Base-by-base conservation (phyloP, 2,329 filamentous ascomycete genomes). In the Pseudogymnoascus destructans region DNA sequence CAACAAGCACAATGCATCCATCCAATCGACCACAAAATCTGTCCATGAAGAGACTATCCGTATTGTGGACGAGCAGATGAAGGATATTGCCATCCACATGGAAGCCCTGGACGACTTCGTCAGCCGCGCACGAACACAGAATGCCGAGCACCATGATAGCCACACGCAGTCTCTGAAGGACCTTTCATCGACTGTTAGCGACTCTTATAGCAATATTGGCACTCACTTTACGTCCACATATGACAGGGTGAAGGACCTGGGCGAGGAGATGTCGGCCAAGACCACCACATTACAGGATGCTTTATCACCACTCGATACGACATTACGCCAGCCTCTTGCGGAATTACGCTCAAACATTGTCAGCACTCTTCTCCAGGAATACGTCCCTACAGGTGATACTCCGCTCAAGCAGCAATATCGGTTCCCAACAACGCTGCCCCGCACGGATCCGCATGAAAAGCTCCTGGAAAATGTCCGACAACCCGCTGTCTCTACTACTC, bases 101-200 rank as follows among this genome's bases (percentile, higher is more conserved):
- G 81, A 84, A 59, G 87, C 89, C 1, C 79, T 98, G 6, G 92
- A 97, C 66, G 88, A 92, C 63, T 95, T 96, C 65, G 89, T 97
- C 36, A 79, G 85, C 30, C 84, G 87, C 30, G 90, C 95, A 55
- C 82, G 85, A 61, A 81, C 80, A 1, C 86, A 95, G 66, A 97
- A 95, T 69, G 81, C 85, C 27, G 76, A 77, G 15, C 89, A 95
- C 67, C 85, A 93, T 69, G 77, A 82, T 23, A 78, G 79, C 23
- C 87, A 95, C 63, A 71, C 77, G 1, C 70, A 76, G n/a, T 86
- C 84, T 1, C 74, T 95, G n/a, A 73, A 79, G 32, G 73, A 72
- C 8, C 76, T 96, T 30, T 81, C 85, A 0, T 74, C 72, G 15
- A 85, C 82, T 1, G 86, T 93, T 4, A 83, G 86, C 63, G 74